Percentiles rank a stretch among this genome's conserved stretches.
Evolutionary conservation across 31 red algal genomes (phyloP).

Genomic region (Porphyra umbilicalis): DNA sequence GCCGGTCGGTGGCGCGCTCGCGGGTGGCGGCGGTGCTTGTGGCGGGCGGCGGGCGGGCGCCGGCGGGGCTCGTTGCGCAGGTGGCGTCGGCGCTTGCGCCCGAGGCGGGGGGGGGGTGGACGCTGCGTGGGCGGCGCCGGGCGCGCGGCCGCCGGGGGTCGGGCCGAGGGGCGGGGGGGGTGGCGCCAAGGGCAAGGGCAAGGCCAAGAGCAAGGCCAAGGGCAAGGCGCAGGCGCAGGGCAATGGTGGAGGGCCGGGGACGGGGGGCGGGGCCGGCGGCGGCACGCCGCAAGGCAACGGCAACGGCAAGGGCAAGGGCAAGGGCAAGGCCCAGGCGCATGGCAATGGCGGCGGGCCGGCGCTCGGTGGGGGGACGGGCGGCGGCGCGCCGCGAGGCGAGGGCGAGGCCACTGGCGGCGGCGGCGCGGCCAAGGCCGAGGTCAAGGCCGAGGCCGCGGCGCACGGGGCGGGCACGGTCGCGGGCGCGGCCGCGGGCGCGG

Average conservation of each 20-base stretch:
- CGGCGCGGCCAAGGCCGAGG: neutral
- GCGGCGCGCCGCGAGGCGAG: neutral
- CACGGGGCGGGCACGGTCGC: neutral
- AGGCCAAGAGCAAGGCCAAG: neutral
- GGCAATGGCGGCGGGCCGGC: neutral
- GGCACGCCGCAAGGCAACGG: no score
- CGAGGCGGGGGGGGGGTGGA: neutral
- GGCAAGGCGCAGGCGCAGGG: neutral
- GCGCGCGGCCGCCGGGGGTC: neutral
- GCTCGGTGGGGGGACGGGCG: no score
- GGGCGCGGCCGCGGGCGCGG: neutral
- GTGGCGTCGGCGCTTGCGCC: neutral
- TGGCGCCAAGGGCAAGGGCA: no score
- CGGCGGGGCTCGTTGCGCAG: neutral
- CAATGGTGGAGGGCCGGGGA: neutral
- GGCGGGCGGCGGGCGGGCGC: neutral
- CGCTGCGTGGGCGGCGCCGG: neutral
- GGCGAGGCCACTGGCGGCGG: neutral
- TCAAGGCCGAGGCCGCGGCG: neutral
- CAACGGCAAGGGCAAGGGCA: no score
- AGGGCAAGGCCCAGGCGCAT: neutral
- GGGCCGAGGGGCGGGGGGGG: no score
- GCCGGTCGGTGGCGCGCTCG: neutral
- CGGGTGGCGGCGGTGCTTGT: neutral
- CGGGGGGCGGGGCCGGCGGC: neutral